Evolutionary conservation across 2,329 filamentous ascomycete genomes (phyloP), one percentile per base, ranked within the genome.

Genomic region (Colletotrichum paranaense): DNA sequence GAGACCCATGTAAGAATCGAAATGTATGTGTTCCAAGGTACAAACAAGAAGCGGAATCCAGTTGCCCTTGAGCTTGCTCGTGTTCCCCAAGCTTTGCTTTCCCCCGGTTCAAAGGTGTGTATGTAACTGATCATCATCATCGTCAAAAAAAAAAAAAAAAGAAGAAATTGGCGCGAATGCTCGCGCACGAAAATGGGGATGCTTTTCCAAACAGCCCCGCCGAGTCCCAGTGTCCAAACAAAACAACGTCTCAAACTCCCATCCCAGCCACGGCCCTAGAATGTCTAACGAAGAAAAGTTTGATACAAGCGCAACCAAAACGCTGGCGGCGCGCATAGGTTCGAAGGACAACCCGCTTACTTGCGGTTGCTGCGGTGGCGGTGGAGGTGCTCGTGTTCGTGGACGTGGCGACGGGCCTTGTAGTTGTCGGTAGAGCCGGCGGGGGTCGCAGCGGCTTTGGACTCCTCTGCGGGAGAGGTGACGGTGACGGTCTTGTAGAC

Each of bases 401-500:
- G 83, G 22, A 78, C 74, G 75, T 85, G 82, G 69, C 84, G 82
- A 69, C 82, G 81, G 9, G 74, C 71, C 75, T 81, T 81, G 26
- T 76, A 62, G 55, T 66, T 62, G 22, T 68, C 58, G 26, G 32
- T 63, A 16, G 55, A 53, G n/a, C 67, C 60, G 26, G 30, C 42
- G 11, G 58, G 59, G 28, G 70, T 38, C 24, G 70, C 56, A 3
- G 69, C 52, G n/a, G 70, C 11, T 11, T 49, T 30, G 26, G 83
- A 84, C 30, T 86, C 86, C 76, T 88, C 86, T 22, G 86, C 88
- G 28, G 86, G 86, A 57, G 79, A 79, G 12, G 77, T 80, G 32
- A 88, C 82, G 11, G 86, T 87, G 14, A 87, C 82, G 2, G 86
- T 86, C 76, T 86, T 81, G 77, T 81, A 86, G 65, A 87, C 81